A percentile compares a stretch with the other conserved stretches of the same genome.
Conservation (phyloP, 1,284 basidiomycete genomes). For the Phellinidium pouzarii region DNA sequence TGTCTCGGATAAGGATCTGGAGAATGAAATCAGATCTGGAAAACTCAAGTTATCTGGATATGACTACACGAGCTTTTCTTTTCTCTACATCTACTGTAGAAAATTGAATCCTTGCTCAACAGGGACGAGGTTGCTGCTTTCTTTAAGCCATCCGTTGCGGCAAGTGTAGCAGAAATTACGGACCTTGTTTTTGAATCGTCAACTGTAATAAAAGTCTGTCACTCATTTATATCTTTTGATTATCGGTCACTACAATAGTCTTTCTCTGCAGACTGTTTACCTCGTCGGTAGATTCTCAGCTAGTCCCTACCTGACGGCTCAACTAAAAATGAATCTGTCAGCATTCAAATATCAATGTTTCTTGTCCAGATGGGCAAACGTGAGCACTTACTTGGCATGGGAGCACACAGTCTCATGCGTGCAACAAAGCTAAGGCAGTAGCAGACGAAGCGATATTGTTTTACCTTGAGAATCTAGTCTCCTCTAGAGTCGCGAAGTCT, state of each 20-base stretch:
- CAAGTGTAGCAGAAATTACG: slow-evolving; percentile 46
- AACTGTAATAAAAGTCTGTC: slow-evolving; percentile 47
- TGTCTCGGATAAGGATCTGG: slow-evolving; percentile 37
- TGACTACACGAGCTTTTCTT: background rate
- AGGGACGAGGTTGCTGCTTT: slow-evolving; percentile 36
- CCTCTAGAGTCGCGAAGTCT: slow-evolving; percentile 37
- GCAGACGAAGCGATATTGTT: slow-evolving; percentile 50
- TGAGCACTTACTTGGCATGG: slow-evolving; percentile 28
- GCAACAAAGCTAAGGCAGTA: slow-evolving; percentile 36
- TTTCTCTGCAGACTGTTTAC: slow-evolving; percentile 52
- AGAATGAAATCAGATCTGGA: slow-evolving; percentile 39
- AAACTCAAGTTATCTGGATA: slow-evolving; percentile 41
- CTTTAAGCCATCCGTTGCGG: slow-evolving; percentile 40
- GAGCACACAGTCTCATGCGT: slow-evolving; percentile 21
- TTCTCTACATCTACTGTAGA: no score
- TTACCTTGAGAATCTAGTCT: slow-evolving; percentile 43
- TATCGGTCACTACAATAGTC: background rate
- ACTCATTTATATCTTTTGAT: slow-evolving; percentile 21
- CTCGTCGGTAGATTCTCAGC: slow-evolving; percentile 75
- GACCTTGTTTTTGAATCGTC: slow-evolving; percentile 20
- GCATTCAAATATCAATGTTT: slow-evolving; percentile 50
- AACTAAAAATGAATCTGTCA: slow-evolving; percentile 58
- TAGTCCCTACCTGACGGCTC: slow-evolving; percentile 68
- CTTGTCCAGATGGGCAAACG: slow-evolving; percentile 73
- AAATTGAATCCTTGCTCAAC: background rate